Base-by-base conservation (phyloP, 139 green algal genomes). In the Coelastrella sp. region DNA sequence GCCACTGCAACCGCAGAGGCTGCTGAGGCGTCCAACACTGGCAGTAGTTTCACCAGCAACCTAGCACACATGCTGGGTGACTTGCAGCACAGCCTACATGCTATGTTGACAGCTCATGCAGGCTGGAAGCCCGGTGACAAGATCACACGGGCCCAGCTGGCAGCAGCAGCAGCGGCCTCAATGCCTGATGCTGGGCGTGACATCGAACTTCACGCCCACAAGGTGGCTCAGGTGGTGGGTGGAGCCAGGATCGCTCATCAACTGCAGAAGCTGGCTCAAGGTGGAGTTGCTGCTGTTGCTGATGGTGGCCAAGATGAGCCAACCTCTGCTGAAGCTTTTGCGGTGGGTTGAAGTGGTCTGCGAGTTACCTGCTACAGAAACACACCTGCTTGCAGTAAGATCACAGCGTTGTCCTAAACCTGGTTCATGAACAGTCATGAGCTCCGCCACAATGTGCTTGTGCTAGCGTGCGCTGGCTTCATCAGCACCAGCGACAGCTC, bases 81-180 rank as follows among this genome's bases (percentile, higher is more conserved):
- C 63, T 9, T 87, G 63, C 82, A 88, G 84, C 68, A 88, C n/a
- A 81, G 84, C 84, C 24, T 88, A 57, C 65, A 87, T 78, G 65
- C 82, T 4, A 78, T 87, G 65, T 27, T 87, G 27, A 57, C 63
- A 22, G 27, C 65, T 9, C 81, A 86, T 57, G 27, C 65, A 19
- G 82, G 81, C 6, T 87, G 81, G 81, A 87, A 87, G 60, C 81
- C 82, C 11, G 82, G 82, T 57, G 24, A 10, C n/a, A 78, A 87
- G 27, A 22, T 87, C 6, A 87, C 63, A 49, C 49, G 82, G 8
- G 82, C 82, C 6, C 63, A 87, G 27, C 82, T 87, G 82, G 82
- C 82, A 78, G 72, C 85, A 66, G 72, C 85, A 19, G 72, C 72
- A 68, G 72, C 72, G 58, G 70, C 85, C 73, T 58, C 85, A 17